Conservation (phyloP, 2,329 filamentous ascomycete species). For the Apiospora kogelbergensis region DNA sequence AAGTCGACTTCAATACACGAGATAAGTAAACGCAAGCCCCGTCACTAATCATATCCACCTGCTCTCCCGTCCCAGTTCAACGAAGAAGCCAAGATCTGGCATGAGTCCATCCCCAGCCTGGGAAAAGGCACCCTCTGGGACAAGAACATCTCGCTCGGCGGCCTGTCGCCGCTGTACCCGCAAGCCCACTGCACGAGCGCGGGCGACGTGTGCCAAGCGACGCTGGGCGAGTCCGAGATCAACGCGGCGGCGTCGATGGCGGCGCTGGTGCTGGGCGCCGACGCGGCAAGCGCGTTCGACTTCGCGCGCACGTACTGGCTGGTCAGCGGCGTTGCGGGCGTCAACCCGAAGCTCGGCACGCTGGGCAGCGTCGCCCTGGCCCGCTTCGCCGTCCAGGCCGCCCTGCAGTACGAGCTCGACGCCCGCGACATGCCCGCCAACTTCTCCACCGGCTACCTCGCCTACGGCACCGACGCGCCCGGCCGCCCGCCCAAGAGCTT, state of each 20-base stretch:
- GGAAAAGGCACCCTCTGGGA: conserved; percentile 55
- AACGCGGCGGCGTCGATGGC: conserved; percentile 69
- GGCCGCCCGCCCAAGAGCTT: conserved; percentile 56
- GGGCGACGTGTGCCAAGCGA: conserved; percentile 65
- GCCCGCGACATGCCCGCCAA: conserved; percentile 64
- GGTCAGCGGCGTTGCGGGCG: conserved; percentile 70
- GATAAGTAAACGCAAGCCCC: not conserved
- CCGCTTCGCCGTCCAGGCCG: conserved; percentile 71
- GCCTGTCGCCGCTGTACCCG: conserved; percentile 66
- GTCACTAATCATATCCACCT: not conserved
- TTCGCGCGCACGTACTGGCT: conserved; percentile 69
- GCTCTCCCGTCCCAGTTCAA: conserved; percentile 46
- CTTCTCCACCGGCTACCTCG: conserved; percentile 68
- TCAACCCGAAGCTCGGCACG: conserved; percentile 67
- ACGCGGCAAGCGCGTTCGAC: conserved; percentile 56
- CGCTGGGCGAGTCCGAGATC: conserved; percentile 70
- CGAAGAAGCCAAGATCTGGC: conserved; percentile 63
- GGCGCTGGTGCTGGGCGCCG: conserved; percentile 52
- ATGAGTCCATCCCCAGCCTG: conserved; percentile 45
- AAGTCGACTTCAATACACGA: conserved; percentile 17
- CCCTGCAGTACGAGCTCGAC: conserved; percentile 75
- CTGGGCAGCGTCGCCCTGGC: conserved; percentile 67
- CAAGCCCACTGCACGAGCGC: conserved; percentile 62
- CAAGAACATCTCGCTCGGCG: conserved; percentile 57
- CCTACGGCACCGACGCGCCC: conserved; percentile 57